Conservation (phyloP, 164 flowering plant species). For the Cinnamomum micranthum region DNA sequence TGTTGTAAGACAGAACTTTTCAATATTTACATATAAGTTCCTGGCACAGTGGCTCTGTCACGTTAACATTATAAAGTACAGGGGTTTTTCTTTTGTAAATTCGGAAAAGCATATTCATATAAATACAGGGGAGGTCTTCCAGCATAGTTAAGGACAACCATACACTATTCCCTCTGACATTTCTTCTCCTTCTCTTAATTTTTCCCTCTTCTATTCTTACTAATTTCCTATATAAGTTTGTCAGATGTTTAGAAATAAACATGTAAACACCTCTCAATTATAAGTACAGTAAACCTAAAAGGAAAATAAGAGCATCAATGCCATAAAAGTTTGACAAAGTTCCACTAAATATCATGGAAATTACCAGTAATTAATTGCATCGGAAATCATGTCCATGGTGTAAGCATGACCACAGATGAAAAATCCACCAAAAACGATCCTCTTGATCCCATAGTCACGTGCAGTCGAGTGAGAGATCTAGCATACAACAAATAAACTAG, state of each 20-base stretch:
- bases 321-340: neutral
- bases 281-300: neutral
- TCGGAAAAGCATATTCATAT: too few species aligned
- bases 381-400: constrained; percentile 98
- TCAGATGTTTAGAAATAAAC: too few species aligned
- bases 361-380: constrained; percentile 94
- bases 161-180: too few species aligned
- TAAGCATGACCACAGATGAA: constrained; percentile 98
- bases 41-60: too few species aligned
- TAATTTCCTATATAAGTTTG: too few species aligned
- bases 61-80: too few species aligned
- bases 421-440: constrained; percentile 98
- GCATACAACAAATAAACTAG: constrained; percentile 9
- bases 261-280: too few species aligned
- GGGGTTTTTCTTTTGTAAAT: too few species aligned
- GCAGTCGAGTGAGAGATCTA: constrained; percentile 91
- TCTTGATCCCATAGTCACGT: constrained; percentile 82
- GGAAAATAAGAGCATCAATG: neutral
- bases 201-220: too few species aligned
- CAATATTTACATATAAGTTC: neutral
- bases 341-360: neutral
- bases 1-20: neutral
- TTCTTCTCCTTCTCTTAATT: too few species aligned
- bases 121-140: too few species aligned
- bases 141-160: too few species aligned